Evolutionary conservation across 768 basidiomycete genomes (phyloP), one percentile per base, ranked within the genome.

Genomic region (Favolaschia claudopus): DNA sequence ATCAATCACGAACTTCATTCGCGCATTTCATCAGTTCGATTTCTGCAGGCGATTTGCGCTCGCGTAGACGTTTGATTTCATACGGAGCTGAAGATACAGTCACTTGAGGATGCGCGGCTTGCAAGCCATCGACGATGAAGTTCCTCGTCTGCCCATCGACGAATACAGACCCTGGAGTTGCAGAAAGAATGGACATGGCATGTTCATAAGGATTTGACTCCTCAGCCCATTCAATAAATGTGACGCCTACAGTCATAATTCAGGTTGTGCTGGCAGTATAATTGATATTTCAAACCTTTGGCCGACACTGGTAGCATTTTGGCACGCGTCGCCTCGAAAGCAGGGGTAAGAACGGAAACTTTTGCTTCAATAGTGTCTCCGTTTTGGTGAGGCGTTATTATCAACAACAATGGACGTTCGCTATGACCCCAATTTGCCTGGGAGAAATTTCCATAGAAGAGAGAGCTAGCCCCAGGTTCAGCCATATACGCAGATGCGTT

Each of bases 371-470:
- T 67, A 2, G 69, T 56, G 5, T 66, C 61, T 24, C 48, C 55
- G 20, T 60, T 47, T 34, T 64, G 69, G 4, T 69, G 58, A 12
- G 89, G 84, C 8, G 82, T 79, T 38, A 95, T 65, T 53, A 91
- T 79, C 29, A 94, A 76, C 6, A 95, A 74, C 14, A 95, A 79
- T 0, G 92, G 93, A 3, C 93, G 82, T 74, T 95, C 93, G 10
- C 90, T 91, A 29, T 92, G 80, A 29, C 66, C 60, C 93, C 94
- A 96, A 20, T 81, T 67, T 8, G 79, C 58, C 6, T 64, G 68
- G 13, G 89, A 88, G 56, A 93, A 79, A 64, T 92, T 93, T n/a
- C 79, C 86, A 70, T 83, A 94, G 77, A 85, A 95, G 3, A 79
- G 74, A 1, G 88, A 85, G 55, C 79, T 89, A 14, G 91, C 84